Evolutionary conservation across 2,329 filamentous ascomycete genomes (phyloP).

Genomic region (Colletotrichum simmondsii): DNA sequence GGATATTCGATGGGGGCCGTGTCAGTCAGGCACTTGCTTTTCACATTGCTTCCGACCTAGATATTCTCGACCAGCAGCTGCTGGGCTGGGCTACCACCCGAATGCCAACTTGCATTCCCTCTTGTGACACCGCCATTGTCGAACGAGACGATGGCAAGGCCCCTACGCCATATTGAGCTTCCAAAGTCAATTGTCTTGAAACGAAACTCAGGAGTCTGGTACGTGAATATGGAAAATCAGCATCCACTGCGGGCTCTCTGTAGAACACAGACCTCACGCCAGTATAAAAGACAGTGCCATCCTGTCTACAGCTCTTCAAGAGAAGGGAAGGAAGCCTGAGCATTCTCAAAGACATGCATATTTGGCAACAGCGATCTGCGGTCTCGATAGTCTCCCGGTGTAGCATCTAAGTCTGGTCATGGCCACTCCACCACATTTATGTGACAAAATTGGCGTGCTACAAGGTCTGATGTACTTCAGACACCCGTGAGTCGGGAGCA

Average conservation of each 20-base stretch:
- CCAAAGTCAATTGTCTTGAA: no score
- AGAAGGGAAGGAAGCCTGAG: slow-evolving; percentile 73
- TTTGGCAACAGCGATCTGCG: slow-evolving; percentile 79
- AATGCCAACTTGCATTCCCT: background rate
- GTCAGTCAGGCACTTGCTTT: background rate
- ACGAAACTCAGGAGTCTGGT: slow-evolving; percentile 59
- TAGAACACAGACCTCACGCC: slow-evolving; percentile 67
- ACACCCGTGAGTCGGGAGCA: slow-evolving; percentile 37
- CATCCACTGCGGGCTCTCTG: slow-evolving; percentile 69
- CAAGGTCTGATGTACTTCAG: slow-evolving; percentile 55
- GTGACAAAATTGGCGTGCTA: background rate
- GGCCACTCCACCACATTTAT: slow-evolving; percentile 48
- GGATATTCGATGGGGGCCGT: background rate
- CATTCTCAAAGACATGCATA: slow-evolving; percentile 80
- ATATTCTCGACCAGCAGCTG: background rate
- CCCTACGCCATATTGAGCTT: background rate
- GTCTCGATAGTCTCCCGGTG: slow-evolving; percentile 65
- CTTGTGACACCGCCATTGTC: background rate
- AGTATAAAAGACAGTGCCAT: slow-evolving; percentile 82
- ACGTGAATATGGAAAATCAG: slow-evolving; percentile 75
- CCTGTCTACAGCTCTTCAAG: slow-evolving; percentile 72
- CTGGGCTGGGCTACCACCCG: background rate
- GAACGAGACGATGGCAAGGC: background rate
- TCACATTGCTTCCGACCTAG: no score
- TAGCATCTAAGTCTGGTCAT: background rate